Conservation (phyloP, 257 asterid genomes). For the Solanum infundibuliforme region DNA sequence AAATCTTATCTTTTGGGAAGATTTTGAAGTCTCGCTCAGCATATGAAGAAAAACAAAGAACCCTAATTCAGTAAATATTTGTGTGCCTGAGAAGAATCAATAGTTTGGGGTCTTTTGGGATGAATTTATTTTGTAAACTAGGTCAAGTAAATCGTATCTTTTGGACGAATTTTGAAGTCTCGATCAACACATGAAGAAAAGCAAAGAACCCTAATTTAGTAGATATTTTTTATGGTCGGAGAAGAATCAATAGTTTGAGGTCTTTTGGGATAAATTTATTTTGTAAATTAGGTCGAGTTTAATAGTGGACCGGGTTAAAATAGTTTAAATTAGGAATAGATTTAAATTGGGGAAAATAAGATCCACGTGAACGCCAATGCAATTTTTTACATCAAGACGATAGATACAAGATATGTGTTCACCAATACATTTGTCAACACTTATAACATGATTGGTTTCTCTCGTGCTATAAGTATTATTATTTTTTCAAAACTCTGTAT, state of each 20-base stretch:
- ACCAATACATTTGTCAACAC: not conserved
- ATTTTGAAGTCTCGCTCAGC: not conserved
- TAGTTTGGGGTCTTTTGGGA: not conserved
- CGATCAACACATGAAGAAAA: not conserved
- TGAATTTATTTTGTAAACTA: not conserved
- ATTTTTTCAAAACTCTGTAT: no score
- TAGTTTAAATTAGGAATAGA: not conserved
- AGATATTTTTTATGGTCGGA: not conserved
- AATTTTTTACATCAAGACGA: not conserved
- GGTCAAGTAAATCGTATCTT: not conserved
- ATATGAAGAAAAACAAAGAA: not conserved
- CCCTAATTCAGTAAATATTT: not conserved
- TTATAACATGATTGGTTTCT: not conserved
- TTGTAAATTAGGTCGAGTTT: not conserved
- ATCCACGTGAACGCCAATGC: not conserved
- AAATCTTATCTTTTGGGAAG: not conserved
- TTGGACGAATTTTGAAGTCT: not conserved
- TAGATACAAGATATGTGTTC: no score
- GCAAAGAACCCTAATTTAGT: not conserved
- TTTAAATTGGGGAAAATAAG: not conserved
- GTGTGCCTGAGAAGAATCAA: not conserved
- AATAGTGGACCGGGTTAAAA: not conserved
- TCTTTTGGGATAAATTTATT: not conserved
- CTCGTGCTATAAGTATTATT: not conserved
- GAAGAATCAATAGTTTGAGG: not conserved